Base-by-base conservation (phyloP, 306 rosid species). In the Senna siamea region DNA sequence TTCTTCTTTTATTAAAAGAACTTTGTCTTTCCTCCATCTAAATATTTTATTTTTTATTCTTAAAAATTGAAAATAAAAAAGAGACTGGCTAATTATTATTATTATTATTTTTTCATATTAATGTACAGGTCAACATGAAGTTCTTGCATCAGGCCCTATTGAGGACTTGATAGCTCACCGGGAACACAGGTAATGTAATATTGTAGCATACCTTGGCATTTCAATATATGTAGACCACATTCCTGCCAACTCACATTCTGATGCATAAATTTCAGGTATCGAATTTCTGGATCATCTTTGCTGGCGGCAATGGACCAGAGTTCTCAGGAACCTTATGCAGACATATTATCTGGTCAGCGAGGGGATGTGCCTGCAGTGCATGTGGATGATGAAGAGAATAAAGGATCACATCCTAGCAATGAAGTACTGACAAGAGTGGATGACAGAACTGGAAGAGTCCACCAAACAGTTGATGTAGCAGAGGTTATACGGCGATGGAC, bases 271-370 rank as follows among this genome's bases (percentile, higher is more conserved):
- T 69, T 76, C 78, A 95, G 99, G 92, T 95, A 95, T 66, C 98
- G 99, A 58, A 95, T 95, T 75, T 92, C 99, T 83, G 99, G 98
- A 76, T 88, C 99, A 71, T 87, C 98, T 84, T 84, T 95, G 84
- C 99, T 90, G 83, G 98, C 99, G 17, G 98, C 99, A 51, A 92
- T 95, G 99, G 97, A 95, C 83, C 98, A 92, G 88, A 95, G 99
- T 90, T 90, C 99, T 74, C 93, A 89, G 85, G 83, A 83, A 80
- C 86, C 98, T 70, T 83, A 82, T 77, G 82, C 93, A 6, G 94
- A 93, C 72, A 85, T 76, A 60, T 80, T 80, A 73, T 72, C 92
- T 74, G 83, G 77, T 74, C 92, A 88, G 70, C 80, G 87, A 19
- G 84, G 90, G 62, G 90, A 87, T 69, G 75, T 81, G 18, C 50